phyloP scores from a whole-genome alignment of 2,329 filamentous ascomycete species.

The Magnaporthales sp. region DNA sequence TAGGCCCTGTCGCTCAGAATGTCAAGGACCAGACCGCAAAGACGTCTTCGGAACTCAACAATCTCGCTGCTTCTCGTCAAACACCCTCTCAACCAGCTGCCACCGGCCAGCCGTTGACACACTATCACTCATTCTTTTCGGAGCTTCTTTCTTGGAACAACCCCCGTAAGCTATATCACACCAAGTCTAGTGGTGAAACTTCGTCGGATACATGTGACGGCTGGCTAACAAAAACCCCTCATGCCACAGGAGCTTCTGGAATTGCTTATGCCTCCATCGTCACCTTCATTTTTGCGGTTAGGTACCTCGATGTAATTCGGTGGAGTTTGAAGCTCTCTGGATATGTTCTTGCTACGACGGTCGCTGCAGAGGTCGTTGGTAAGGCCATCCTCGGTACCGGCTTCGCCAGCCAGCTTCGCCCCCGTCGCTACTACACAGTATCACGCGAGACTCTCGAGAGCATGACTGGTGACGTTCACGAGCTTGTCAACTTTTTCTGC shows the following conservation, averaged over 20 bases:
- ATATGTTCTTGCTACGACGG: conserved; percentile 50
- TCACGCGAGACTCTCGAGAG: conserved; percentile 53
- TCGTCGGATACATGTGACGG: not conserved
- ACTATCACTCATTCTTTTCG: conserved; percentile 64
- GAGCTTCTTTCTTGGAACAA: conserved; percentile 63
- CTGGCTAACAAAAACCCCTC: conserved; percentile 15
- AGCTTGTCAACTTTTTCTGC: conserved; percentile 64
- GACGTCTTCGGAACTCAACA: conserved; percentile 46
- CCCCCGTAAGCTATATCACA: conserved; percentile 40
- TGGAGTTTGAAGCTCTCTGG: conserved; percentile 58
- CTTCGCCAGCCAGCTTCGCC: conserved; percentile 56
- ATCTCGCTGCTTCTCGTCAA: conserved; percentile 47
- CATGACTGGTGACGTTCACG: conserved; percentile 55
- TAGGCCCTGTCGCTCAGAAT: conserved; percentile 51
- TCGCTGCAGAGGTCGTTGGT: conserved; percentile 51
- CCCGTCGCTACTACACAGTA: conserved; percentile 59
- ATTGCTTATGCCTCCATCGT: conserved; percentile 55
- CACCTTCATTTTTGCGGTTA: conserved; percentile 50
- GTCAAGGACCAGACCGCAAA: conserved; percentile 47
- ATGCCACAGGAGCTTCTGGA: conserved; percentile 46
- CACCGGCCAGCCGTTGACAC: conserved; percentile 54
- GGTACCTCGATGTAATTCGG: conserved; percentile 59
- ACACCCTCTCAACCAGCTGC: conserved; percentile 44
- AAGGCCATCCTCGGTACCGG: conserved; percentile 54
- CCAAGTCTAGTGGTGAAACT: not conserved